phyloP scores from a whole-genome alignment of 2,329 filamentous ascomycete species.

The Colletotrichum chrysophilum region DNA sequence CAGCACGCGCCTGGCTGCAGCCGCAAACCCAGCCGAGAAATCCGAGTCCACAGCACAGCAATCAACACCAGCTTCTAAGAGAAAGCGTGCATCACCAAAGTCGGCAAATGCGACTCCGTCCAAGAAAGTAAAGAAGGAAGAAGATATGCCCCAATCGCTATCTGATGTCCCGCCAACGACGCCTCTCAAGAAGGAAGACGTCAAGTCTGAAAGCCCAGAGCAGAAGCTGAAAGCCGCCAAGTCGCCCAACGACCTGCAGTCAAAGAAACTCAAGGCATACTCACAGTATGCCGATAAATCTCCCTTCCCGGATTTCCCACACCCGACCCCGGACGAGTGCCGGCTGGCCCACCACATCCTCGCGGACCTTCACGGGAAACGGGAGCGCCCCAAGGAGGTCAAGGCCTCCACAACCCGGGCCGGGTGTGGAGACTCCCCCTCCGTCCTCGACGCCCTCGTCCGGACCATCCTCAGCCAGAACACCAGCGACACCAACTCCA shows the following conservation, averaged over 20 bases:
- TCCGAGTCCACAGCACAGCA: neutral
- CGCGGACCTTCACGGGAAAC: constrained; percentile 67
- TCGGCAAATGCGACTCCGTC: neutral
- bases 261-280: constrained; percentile 49
- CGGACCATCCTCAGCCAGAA: constrained; percentile 59
- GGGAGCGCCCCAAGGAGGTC: constrained; percentile 64
- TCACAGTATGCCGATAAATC: constrained; percentile 45
- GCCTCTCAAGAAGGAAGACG: constrained; percentile 6
- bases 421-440: constrained; percentile 60
- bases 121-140: constrained; percentile 23
- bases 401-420: constrained; percentile 68
- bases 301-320: constrained; percentile 71
- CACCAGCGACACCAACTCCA: constrained; percentile 60
- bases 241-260: constrained; percentile 34
- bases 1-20: constrained; percentile 12
- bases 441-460: constrained; percentile 57
- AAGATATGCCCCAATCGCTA: neutral
- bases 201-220: constrained; percentile 10
- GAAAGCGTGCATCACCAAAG: constrained; percentile 5
- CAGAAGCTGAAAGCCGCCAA: neutral
- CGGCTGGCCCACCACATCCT: constrained; percentile 71
- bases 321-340: constrained; percentile 72
- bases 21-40: neutral
- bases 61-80: neutral
- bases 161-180: neutral